These are phyloP conservation scores for Avena eriantha DNA, from an alignment of 176 grass and related monocot species.

Conservation along the genomic window DNA sequence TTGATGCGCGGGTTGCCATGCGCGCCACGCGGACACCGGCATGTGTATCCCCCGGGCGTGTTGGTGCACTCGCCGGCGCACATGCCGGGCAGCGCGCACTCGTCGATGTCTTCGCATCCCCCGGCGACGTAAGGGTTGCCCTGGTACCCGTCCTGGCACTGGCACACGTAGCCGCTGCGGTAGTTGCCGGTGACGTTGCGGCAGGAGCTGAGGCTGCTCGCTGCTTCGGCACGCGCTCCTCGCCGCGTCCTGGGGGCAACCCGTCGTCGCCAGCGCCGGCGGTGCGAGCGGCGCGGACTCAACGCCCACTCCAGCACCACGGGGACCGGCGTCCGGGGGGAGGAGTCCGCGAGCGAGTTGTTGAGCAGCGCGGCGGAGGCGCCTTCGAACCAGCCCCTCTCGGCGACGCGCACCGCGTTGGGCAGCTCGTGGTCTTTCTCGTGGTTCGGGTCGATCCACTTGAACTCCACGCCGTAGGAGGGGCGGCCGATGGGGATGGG, in stretches of 20 bases:
- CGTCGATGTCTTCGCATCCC: conserved; percentile 4
- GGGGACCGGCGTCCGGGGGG: neutral
- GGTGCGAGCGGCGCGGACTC: neutral
- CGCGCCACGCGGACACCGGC: neutral
- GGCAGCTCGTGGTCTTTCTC: neutral
- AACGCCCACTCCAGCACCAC: neutral
- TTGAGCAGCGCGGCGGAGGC: neutral
- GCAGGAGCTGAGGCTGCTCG: conserved; percentile 5
- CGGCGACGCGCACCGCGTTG: neutral
- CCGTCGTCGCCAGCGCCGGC: neutral
- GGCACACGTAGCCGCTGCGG: neutral
- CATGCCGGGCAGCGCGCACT: neutral
- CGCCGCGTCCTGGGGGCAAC: neutral
- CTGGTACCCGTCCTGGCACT: neutral
- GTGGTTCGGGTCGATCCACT: neutral
- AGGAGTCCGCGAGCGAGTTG: neutral
- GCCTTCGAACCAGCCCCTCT: neutral
- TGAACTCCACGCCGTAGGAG: conserved; percentile 14
- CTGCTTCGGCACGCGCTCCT: conserved; percentile 8
- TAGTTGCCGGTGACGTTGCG: neutral
- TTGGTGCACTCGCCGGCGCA: neutral
- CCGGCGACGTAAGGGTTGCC: conserved; percentile 17
- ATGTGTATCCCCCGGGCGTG: neutral
- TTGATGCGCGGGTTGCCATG: neutral
- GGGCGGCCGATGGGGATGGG: conserved; percentile 3